These are phyloP conservation scores for Extremus antarcticus DNA, from an alignment of 495 filamentous ascomycete species.

Conservation along the genomic window DNA sequence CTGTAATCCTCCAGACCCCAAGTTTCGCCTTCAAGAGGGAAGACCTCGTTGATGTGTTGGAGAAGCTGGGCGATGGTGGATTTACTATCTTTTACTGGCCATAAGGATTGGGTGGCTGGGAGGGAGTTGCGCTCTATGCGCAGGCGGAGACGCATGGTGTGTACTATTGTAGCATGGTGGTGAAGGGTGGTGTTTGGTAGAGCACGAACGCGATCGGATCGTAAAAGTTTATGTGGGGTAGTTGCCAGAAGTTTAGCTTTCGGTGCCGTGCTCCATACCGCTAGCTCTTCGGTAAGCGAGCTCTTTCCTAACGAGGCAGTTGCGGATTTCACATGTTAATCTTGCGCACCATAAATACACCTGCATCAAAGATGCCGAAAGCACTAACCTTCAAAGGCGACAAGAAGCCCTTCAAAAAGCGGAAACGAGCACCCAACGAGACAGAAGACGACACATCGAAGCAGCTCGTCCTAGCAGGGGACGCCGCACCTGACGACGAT, in stretches of 20 bases:
- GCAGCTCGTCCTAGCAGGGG: conserved; percentile 29
- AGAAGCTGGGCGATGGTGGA: conserved; percentile 68
- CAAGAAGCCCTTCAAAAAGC: conserved; percentile 75
- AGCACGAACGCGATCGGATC: no score
- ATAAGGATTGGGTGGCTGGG: conserved; percentile 65
- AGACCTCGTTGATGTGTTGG: conserved; percentile 67
- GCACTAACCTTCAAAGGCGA: conserved; percentile 92
- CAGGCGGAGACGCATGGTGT: conserved; percentile 66
- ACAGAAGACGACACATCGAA: conserved; percentile 32
- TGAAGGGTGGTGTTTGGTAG: neutral
- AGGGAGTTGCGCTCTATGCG: conserved; percentile 70
- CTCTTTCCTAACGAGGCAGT: neutral
- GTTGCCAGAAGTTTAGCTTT: neutral
- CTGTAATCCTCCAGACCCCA: conserved; percentile 92
- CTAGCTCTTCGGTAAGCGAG: neutral
- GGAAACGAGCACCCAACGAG: conserved; percentile 52
- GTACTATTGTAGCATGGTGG: conserved; percentile 1
- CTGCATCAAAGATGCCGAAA: conserved; percentile 60
- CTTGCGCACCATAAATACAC: no score
- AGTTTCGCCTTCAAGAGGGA: conserved; percentile 71
- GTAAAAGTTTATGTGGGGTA: neutral
- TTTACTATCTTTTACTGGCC: conserved; percentile 43
- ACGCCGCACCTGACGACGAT: conserved; percentile 42
- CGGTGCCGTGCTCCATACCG: neutral
- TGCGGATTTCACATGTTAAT: neutral